Conservation (phyloP, 768 basidiomycete species). For the Trichaptum fuscoviolaceum region DNA sequence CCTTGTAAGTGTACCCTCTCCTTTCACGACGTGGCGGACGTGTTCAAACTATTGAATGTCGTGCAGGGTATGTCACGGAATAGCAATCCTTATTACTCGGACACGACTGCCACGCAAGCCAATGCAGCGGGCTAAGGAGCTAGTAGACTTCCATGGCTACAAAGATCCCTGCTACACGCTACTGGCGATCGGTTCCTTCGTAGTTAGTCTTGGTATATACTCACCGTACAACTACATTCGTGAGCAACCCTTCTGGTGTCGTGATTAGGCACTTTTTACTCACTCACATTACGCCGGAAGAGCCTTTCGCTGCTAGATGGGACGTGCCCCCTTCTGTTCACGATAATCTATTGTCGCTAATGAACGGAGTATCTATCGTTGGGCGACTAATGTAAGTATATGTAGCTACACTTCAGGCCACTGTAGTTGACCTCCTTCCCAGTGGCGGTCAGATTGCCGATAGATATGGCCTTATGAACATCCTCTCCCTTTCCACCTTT, state of each 20-base stretch:
- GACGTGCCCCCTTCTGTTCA: neutral
- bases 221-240: neutral
- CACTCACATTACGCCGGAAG: neutral
- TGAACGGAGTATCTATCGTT: conserved; percentile 21
- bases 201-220: neutral
- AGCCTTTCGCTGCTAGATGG: neutral
- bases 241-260: neutral
- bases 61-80: conserved; percentile 11
- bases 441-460: neutral
- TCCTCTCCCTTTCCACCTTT: conserved; percentile 13
- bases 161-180: conserved; percentile 17
- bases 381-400: conserved; percentile 22
- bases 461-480: conserved; percentile 17
- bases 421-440: neutral
- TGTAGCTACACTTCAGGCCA: neutral
- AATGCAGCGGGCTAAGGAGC: conserved; percentile 14
- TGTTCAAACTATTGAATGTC: neutral
- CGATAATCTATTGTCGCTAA: conserved; percentile 20
- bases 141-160: conserved; percentile 21
- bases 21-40: neutral
- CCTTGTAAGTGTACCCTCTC: conserved; percentile 6
- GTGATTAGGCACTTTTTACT: neutral
- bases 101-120: conserved; percentile 21
- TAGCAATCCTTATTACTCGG: conserved; percentile 21
- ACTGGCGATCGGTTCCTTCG: conserved; percentile 18